A percentile compares a stretch with the other conserved stretches of the same genome.
Evolutionary conservation across 352 stramenopile genomes (phyloP).

Genomic region (Halophytophthora polymorphica): DNA sequence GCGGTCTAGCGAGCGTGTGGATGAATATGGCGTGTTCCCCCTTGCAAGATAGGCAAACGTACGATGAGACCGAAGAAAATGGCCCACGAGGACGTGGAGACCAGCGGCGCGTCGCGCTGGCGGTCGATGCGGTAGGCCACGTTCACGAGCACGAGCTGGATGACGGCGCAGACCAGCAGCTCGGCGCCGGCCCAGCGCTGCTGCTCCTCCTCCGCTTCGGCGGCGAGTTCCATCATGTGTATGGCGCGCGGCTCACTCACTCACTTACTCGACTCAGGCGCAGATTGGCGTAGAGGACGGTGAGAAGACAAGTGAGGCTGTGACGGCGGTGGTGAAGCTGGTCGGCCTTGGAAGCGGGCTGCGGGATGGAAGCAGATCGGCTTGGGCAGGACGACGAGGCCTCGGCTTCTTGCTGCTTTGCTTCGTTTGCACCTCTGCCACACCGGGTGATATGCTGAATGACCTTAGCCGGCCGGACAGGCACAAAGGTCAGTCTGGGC

Average conservation of each 20-base stretch:
- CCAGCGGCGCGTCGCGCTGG: conserved; percentile 32
- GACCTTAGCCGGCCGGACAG: too few species aligned
- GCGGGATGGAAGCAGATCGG: neutral
- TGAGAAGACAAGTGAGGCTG: neutral
- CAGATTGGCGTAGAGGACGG: neutral
- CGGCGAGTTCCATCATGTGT: conserved; percentile 17
- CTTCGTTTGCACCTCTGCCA: too few species aligned
- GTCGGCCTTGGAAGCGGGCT: neutral
- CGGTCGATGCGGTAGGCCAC: conserved; percentile 65
- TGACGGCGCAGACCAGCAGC: conserved; percentile 57
- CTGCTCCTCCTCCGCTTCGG: conserved; percentile 23
- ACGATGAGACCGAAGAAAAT: conserved; percentile 54
- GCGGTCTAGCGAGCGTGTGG: neutral
- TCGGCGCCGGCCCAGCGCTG: conserved; percentile 55
- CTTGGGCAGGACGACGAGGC: neutral
- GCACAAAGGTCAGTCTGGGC: too few species aligned
- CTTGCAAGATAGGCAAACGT: neutral
- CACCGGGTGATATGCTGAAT: too few species aligned
- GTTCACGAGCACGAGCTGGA: conserved; percentile 62
- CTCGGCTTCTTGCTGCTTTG: too few species aligned
- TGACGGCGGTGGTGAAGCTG: neutral
- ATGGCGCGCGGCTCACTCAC: too few species aligned
- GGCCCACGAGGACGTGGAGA: conserved; percentile 65
- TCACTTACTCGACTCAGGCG: too few species aligned
- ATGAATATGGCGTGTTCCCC: too few species aligned